phyloP scores from a whole-genome alignment of 139 green algal species.

The Volvox reticuliferus region DNA sequence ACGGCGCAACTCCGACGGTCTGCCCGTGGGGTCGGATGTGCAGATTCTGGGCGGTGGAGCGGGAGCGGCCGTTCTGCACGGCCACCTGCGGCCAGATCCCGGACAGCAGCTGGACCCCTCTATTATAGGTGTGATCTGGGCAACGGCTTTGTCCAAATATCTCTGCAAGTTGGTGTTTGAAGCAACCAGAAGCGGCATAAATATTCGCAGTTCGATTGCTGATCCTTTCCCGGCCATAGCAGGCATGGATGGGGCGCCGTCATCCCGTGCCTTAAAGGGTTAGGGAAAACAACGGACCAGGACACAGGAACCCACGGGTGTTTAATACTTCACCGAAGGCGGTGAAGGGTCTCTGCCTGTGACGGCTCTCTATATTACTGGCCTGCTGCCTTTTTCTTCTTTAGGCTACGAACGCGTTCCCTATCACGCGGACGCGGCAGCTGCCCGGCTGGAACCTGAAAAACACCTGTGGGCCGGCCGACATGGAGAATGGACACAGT shows the following conservation, averaged over 20 bases:
- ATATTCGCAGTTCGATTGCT: no score
- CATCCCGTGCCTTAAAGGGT: no score
- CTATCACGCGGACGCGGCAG: conserved; percentile 45
- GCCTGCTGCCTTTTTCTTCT: background rate
- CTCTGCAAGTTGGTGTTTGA: no score
- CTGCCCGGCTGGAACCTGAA: conserved; percentile 73
- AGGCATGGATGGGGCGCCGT: no score
- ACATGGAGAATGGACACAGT: conserved; percentile 69
- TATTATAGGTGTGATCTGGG: conserved; percentile 37
- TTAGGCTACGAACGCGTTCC: conserved; percentile 20
- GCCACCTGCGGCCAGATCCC: conserved; percentile 59
- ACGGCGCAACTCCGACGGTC: background rate
- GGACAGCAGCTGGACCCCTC: conserved; percentile 51
- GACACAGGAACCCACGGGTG: no score
- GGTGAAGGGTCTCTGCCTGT: no score
- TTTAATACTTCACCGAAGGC: no score
- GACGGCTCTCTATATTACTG: no score
- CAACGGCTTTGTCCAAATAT: no score
- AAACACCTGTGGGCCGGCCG: conserved; percentile 74
- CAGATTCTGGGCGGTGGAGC: background rate
- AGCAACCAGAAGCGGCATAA: no score
- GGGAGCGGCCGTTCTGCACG: conserved; percentile 30
- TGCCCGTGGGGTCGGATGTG: background rate
- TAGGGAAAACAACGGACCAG: no score
- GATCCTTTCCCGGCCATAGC: no score